Evolutionary conservation across 805 yeast species (phyloP).

Genomic region (Spathaspora arborariae): DNA sequence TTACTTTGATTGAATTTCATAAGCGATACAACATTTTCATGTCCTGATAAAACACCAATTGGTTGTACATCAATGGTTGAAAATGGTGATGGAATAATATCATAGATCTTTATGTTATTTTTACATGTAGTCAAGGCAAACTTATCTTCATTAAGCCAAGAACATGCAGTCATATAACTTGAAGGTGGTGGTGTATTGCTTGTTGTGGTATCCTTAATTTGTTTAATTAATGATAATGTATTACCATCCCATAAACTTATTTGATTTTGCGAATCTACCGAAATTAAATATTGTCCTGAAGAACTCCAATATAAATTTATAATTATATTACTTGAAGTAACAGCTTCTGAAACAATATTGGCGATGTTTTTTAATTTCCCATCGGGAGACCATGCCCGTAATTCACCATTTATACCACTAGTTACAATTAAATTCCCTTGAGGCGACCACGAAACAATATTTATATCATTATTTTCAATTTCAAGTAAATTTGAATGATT

Average conservation of each 20-base stretch:
- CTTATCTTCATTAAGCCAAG: constrained; percentile 69
- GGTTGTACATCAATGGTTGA: constrained; percentile 15
- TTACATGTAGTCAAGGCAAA: constrained; percentile 67
- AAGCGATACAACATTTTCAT: constrained; percentile 53
- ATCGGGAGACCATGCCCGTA: constrained; percentile 73
- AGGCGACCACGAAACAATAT: constrained; percentile 59
- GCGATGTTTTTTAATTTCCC: constrained; percentile 58
- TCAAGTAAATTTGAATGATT: constrained; percentile 23
- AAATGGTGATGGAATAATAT: constrained; percentile 20
- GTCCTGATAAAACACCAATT: constrained; percentile 50
- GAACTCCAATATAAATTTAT: constrained; percentile 58
- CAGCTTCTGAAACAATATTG: constrained; percentile 13
- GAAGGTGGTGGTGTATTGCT: background rate
- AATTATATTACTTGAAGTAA: constrained; percentile 31
- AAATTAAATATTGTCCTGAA: constrained; percentile 47
- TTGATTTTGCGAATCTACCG: constrained; percentile 47
- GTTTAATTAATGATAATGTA: constrained; percentile 31
- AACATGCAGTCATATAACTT: constrained; percentile 43
- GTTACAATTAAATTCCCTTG: constrained; percentile 60
- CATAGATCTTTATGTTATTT: constrained; percentile 53
- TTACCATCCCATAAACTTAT: constrained; percentile 63
- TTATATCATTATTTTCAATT: constrained; percentile 21
- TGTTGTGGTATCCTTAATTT: constrained; percentile 13
- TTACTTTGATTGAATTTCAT: constrained; percentile 50
- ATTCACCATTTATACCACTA: constrained; percentile 65